Conservation (phyloP, 805 yeast species). For the Saccharomyces cerevisiae region DNA sequence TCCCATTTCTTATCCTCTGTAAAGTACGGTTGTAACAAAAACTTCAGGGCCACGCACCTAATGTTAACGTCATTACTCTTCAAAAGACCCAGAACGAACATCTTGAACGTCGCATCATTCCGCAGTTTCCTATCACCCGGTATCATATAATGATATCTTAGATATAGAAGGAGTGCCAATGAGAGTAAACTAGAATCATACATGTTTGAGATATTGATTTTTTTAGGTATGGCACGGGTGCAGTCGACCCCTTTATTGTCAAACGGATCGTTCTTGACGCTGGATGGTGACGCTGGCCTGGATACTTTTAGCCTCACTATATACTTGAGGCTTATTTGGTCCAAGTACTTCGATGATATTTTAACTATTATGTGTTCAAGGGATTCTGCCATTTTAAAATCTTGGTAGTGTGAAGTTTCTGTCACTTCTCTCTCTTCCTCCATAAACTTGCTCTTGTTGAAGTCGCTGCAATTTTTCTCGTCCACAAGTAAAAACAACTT, state of each 20-base stretch:
- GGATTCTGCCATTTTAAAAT: slow-evolving; percentile 1
- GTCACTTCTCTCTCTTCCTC: neutral
- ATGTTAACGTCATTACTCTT: slow-evolving; percentile 16
- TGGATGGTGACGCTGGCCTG: slow-evolving; percentile 2
- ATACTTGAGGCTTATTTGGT: slow-evolving; percentile 17
- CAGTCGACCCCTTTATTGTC: slow-evolving; percentile 13
- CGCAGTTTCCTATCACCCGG: slow-evolving; percentile 4
- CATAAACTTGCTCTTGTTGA: neutral
- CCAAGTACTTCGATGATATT: slow-evolving; percentile 12
- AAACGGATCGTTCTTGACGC: slow-evolving; percentile 9
- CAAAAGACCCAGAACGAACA: slow-evolving; percentile 18
- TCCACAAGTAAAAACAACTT: neutral
- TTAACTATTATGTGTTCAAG: slow-evolving; percentile 9
- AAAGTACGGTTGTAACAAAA: slow-evolving; percentile 14
- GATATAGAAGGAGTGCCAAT: slow-evolving; percentile 13
- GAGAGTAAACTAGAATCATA: slow-evolving; percentile 14
- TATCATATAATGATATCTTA: neutral
- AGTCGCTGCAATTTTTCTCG: neutral
- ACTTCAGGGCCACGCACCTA: slow-evolving; percentile 18
- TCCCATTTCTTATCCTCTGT: slow-evolving; percentile 6
- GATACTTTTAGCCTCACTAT: slow-evolving; percentile 7
- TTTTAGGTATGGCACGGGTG: slow-evolving; percentile 14
- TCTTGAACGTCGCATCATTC: slow-evolving; percentile 11
- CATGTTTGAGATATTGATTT: slow-evolving; percentile 15
- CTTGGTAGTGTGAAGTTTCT: neutral